A percentile compares a stretch with the other conserved stretches of the same genome.
Evolutionary conservation across 345 rosid genomes (phyloP).

Genomic region (Iberis pinnata): DNA sequence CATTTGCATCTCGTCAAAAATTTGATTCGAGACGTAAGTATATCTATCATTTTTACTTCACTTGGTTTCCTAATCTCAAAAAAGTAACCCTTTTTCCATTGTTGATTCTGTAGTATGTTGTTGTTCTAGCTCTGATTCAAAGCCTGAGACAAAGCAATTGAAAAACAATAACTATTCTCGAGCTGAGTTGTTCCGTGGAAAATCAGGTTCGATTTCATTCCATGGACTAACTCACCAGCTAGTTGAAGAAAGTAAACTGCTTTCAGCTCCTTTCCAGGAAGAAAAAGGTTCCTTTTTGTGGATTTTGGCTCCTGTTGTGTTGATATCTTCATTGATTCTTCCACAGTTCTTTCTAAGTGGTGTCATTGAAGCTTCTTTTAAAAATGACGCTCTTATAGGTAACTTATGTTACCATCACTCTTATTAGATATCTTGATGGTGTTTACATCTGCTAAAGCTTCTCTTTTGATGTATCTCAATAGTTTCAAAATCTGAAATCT

Average conservation of each 20-base stretch:
- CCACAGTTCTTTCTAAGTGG: conserved; percentile 64
- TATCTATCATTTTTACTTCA: neutral
- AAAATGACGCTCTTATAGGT: conserved; percentile 51
- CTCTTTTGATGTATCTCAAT: no score
- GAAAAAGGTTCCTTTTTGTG: conserved; percentile 57
- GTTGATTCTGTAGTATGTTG: no score
- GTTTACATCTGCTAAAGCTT: no score
- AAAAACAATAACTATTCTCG: conserved; percentile 28
- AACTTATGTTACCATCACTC: no score
- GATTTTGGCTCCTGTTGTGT: conserved; percentile 61
- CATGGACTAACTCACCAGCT: conserved; percentile 52
- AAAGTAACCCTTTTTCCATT: neutral
- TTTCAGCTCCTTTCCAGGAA: conserved; percentile 60
- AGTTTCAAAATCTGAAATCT: no score
- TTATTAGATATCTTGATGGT: no score
- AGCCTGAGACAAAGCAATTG: no score
- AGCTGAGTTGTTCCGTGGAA: conserved; percentile 61
- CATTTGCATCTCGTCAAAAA: conserved; percentile 21
- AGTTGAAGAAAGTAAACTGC: neutral
- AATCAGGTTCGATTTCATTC: conserved; percentile 79
- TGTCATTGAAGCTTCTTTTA: conserved; percentile 43
- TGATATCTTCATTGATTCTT: conserved; percentile 56
- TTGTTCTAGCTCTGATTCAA: no score
- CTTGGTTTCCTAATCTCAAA: neutral
- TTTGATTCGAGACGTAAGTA: conserved; percentile 29